Conservation (phyloP, 495 filamentous ascomycete genomes). For the Letharia columbiana region DNA sequence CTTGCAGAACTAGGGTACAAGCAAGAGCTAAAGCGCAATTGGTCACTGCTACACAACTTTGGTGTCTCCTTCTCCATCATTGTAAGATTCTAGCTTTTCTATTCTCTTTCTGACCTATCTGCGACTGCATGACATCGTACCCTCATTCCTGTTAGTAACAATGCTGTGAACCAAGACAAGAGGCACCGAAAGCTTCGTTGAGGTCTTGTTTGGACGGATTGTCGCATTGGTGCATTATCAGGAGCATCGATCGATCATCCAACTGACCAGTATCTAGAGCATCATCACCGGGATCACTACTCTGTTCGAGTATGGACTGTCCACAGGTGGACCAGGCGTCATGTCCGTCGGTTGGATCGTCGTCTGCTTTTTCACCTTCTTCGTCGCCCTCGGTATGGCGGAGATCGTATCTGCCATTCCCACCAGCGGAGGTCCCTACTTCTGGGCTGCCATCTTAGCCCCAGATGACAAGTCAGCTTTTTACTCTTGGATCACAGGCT, state of each 20-base stretch:
- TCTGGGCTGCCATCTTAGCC: conserved; percentile 57
- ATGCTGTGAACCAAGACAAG: neutral
- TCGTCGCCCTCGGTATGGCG: conserved; percentile 53
- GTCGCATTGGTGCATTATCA: neutral
- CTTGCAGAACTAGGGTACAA: conserved; percentile 55
- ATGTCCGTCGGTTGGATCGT: conserved; percentile 50
- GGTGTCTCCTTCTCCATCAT: conserved; percentile 61
- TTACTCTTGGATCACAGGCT: conserved; percentile 56
- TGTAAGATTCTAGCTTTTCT: conserved; percentile 32
- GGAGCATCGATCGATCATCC: neutral
- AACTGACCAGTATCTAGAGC: conserved; percentile 34
- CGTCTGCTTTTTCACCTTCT: conserved; percentile 50
- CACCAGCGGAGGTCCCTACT: conserved; percentile 56
- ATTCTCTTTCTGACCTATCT: neutral
- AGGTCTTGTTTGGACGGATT: neutral
- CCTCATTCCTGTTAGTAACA: neutral
- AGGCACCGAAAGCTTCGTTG: neutral
- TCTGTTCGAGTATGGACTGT: conserved; percentile 46
- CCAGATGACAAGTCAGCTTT: conserved; percentile 48
- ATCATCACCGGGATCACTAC: conserved; percentile 57
- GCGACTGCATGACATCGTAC: neutral
- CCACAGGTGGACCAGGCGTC: conserved; percentile 49
- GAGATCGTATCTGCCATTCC: conserved; percentile 61
- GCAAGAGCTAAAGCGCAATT: conserved; percentile 53
- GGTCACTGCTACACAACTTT: conserved; percentile 56